Base-by-base conservation (phyloP, 73 alveolate species). In the Paramecium octaurelia region DNA sequence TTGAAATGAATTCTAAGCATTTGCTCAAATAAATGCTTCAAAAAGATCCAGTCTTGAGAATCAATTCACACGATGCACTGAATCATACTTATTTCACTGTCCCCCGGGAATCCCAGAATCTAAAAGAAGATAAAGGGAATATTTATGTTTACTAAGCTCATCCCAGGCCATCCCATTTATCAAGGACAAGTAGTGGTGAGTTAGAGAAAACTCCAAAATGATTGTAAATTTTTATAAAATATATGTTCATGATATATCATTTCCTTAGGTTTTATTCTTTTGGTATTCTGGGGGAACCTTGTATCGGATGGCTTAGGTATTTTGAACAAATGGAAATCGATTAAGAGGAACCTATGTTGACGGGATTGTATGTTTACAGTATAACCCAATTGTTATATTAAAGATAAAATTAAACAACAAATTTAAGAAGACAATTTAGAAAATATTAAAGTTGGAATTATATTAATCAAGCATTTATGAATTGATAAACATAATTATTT, bases 91-190 rank as follows among this genome's bases (percentile, higher is more conserved):
- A 36, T 43, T 73, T 73, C 27, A 73, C 84, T 34, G 84, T 31
- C 42, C 84, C 21, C 42, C 8, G 84, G 31, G 84, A 64, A 64
- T 64, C 84, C 84, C 50, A 27, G 8, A 64, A 27, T 64, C 27
- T 64, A 2, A 23, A 64, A 6, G 84, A 64, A 27, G 84, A 64
- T 27, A 64, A 64, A 34, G 84, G 84, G 29, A 64, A 64, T 64
- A 64, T 64, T 64, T 64, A 64, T 64, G 84, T 64, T 27, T 64
- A 64, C 84, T 64, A 64, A 34, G 84, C 84, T 34, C 84, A 64
- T 64, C 84, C 84, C 14, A 64, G 84, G 46, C 84, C 84, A 31
- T 64, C 84, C 18, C 84, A 64, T 8, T 20, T 64, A 31, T 64
- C 84, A 0, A 64, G 84, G 10, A 64, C 84, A 31, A 31, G 24